Evolutionary conservation across 129 eudicot species (phyloP).

Genomic region (Helianthus tuberosus): DNA sequence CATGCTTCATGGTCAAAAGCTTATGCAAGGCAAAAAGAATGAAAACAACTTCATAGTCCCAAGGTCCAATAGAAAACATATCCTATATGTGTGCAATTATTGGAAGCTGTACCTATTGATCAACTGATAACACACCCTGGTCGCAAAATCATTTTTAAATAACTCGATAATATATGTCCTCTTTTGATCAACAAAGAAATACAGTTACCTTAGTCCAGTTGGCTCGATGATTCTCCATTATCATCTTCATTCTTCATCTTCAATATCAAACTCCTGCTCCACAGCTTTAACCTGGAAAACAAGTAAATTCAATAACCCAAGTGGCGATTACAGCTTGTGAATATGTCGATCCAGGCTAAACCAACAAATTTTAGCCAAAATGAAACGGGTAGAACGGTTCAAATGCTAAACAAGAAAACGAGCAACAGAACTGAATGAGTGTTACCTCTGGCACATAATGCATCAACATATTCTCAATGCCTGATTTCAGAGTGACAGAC

Average conservation of each 20-base stretch:
- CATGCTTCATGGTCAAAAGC: conserved; percentile 2
- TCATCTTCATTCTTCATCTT: conserved; percentile 54
- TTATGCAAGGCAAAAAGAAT: not conserved
- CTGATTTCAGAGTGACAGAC: conserved; percentile 95
- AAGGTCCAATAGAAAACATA: not conserved
- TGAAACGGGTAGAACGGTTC: not conserved
- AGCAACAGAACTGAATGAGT: not conserved
- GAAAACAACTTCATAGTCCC: conserved; percentile 4
- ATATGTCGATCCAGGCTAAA: not conserved
- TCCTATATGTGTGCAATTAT: conserved; percentile 7
- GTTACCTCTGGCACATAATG: conserved; percentile 95
- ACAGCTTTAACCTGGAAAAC: conserved; percentile 71
- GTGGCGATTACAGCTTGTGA: not conserved
- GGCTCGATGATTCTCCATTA: conserved; percentile 45
- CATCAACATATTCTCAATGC: conserved; percentile 98
- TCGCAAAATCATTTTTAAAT: conserved; percentile 12
- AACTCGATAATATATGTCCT: not conserved
- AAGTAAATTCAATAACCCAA: conserved; percentile 17
- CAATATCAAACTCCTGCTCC: conserved; percentile 85
- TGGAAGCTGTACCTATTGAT: not conserved
- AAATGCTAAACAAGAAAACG: not conserved
- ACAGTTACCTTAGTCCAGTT: conserved; percentile 34
- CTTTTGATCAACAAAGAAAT: conserved; percentile 20
- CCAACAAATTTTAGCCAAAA: not conserved
- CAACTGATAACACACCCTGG: conserved; percentile 5